Percentiles rank a stretch among this genome's conserved stretches.
phyloP scores from a whole-genome alignment of 129 eudicot species.

The Cynara cardunculus region DNA sequence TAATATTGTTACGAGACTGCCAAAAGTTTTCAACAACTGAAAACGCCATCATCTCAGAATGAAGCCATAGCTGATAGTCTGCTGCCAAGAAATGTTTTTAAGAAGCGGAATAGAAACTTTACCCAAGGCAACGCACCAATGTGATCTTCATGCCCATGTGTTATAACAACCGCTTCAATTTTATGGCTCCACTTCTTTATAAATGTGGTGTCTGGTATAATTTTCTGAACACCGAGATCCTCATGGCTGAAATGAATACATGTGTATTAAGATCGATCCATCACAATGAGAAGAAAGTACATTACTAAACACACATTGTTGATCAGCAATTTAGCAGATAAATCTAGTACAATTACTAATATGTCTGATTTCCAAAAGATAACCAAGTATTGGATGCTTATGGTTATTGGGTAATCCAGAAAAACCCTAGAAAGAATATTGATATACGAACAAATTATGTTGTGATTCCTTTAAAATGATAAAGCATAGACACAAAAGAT shows the following conservation, averaged over 20 bases:
- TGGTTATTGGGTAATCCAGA: not conserved
- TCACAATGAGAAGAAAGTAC: not conserved
- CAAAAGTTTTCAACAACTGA: not conserved
- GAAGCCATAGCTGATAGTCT: not conserved
- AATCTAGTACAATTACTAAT: not conserved
- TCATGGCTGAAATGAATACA: constrained; percentile 59
- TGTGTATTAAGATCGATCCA: constrained; percentile 3
- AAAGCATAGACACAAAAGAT: not conserved
- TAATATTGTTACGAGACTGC: not conserved
- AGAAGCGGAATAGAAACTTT: constrained; percentile 48
- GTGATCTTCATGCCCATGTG: constrained; percentile 99
- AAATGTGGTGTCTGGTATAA: constrained; percentile 92
- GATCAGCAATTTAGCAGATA: not conserved
- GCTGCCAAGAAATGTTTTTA: not conserved
- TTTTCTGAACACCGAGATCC: constrained; percentile 95
- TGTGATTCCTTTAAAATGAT: not conserved
- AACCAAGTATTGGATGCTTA: not conserved
- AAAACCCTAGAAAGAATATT: not conserved
- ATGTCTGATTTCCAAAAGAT: not conserved
- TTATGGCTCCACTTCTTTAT: constrained; percentile 95
- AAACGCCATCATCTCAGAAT: not conserved
- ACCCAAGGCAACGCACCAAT: constrained; percentile 99
- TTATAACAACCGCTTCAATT: constrained; percentile 97
- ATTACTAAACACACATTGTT: not conserved
- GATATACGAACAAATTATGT: not conserved